These are phyloP conservation scores for Solanum commersonii DNA, from an alignment of 257 asterid genomes.

Conservation along the genomic window DNA sequence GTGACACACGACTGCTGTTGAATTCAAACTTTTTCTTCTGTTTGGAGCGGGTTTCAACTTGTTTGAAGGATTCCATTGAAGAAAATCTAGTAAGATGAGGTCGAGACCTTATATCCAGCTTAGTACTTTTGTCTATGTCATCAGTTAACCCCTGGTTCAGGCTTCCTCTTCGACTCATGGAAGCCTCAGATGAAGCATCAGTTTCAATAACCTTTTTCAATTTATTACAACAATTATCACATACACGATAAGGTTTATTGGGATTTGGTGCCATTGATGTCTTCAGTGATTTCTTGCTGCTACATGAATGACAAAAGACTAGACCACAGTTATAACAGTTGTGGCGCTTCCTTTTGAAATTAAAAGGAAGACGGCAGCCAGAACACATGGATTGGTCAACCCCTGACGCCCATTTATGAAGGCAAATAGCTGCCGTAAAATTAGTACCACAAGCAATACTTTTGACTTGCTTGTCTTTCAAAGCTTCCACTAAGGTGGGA, in stretches of 20 bases:
- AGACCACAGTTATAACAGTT: slow-evolving; percentile 93
- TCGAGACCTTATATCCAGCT: slow-evolving; percentile 45
- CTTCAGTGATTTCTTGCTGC: slow-evolving; percentile 82
- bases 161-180: slow-evolving; percentile 63
- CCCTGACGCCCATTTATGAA: slow-evolving; percentile 89
- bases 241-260: slow-evolving; percentile 80
- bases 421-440: slow-evolving; percentile 79
- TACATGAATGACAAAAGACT: slow-evolving; percentile 86
- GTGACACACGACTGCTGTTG: slow-evolving; percentile 90
- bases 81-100: slow-evolving; percentile 73
- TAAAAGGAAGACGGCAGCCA: slow-evolving; percentile 78
- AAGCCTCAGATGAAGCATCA: slow-evolving; percentile 59
- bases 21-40: slow-evolving; percentile 78
- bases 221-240: slow-evolving; percentile 69
- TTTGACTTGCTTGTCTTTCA: slow-evolving; percentile 86
- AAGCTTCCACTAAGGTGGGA: slow-evolving; percentile 78
- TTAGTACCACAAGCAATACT: slow-evolving; percentile 82
- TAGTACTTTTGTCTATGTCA: slow-evolving; percentile 51
- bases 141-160: slow-evolving; percentile 49
- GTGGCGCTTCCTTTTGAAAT: slow-evolving; percentile 89
- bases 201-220: slow-evolving; percentile 62
- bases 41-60: slow-evolving; percentile 68
- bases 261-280: slow-evolving; percentile 95
- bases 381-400: slow-evolving; percentile 91
- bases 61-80: slow-evolving; percentile 84